Evolutionary conservation across 2,329 filamentous ascomycete genomes (phyloP).

Genomic region (Alternaria postmessia): DNA sequence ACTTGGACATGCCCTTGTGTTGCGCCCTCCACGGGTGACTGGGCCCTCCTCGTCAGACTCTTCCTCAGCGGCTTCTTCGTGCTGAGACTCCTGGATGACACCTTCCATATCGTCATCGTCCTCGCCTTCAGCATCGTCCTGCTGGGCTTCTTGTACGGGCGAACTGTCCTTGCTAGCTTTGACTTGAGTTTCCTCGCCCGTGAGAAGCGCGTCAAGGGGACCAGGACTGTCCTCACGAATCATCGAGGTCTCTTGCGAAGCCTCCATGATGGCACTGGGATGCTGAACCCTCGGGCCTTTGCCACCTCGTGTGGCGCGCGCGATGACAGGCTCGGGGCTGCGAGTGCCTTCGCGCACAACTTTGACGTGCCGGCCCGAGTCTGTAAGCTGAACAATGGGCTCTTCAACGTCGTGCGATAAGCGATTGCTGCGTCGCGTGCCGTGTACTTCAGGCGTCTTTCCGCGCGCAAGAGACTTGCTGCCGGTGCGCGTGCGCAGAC

Average conservation of each 20-base stretch:
- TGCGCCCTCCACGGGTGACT: conserved; percentile 57
- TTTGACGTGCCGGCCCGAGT: conserved; percentile 66
- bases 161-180: conserved; percentile 45
- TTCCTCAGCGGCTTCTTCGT: conserved; percentile 43
- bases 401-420: conserved; percentile 65
- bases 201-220: conserved; percentile 45
- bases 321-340: conserved; percentile 58
- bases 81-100: conserved; percentile 55
- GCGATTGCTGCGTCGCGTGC: conserved; percentile 64
- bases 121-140: conserved; percentile 37
- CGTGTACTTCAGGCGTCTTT: conserved; percentile 48
- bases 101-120: conserved; percentile 44
- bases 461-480: conserved; percentile 49
- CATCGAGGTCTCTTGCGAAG: conserved; percentile 59
- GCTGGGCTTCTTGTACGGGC: conserved; percentile 44
- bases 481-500: conserved; percentile 51
- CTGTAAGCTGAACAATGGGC: conserved; percentile 65
- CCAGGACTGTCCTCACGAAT: conserved; percentile 43
- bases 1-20: conserved; percentile 31
- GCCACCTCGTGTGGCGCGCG: conserved; percentile 53
- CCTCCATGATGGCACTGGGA: conserved; percentile 61
- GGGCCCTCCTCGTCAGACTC: conserved; percentile 65
- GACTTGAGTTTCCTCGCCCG: conserved; percentile 47
- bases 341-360: conserved; percentile 63
- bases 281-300: conserved; percentile 58